Conservation (phyloP, 2,329 filamentous ascomycete genomes). For the Huntiella bhutanensis region DNA sequence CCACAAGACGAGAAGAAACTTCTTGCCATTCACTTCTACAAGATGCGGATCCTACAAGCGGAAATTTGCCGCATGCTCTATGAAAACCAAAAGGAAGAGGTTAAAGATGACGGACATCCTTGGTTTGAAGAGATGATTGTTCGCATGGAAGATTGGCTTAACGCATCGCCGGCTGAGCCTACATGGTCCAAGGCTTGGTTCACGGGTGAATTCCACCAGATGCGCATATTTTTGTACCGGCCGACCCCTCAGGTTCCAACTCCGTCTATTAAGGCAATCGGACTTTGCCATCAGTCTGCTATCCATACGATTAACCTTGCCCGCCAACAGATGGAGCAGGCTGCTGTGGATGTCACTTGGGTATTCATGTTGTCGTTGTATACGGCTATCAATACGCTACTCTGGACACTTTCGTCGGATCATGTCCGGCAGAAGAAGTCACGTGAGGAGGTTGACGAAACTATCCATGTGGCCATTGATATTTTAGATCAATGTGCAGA, state of each 20-base stretch:
- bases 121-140: slow-evolving; percentile 71
- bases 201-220: slow-evolving; percentile 38
- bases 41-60: slow-evolving; percentile 71
- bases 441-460: slow-evolving; percentile 55
- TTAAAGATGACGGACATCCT: slow-evolving; percentile 60
- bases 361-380: slow-evolving; percentile 79
- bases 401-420: slow-evolving; percentile 81
- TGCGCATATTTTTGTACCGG: slow-evolving; percentile 72
- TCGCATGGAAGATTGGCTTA: slow-evolving; percentile 64
- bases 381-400: slow-evolving; percentile 75
- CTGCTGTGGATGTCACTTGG: slow-evolving; percentile 76
- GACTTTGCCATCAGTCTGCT: slow-evolving; percentile 66
- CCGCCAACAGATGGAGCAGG: slow-evolving; percentile 56
- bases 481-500: slow-evolving; percentile 65
- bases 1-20: slow-evolving; percentile 62
- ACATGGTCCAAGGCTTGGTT: slow-evolving; percentile 59
- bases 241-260: slow-evolving; percentile 84
- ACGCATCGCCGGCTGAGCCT: slow-evolving; percentile 51
- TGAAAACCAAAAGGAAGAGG: slow-evolving; percentile 60
- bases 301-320: slow-evolving; percentile 67
- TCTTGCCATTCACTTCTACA: slow-evolving; percentile 81
- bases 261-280: slow-evolving; percentile 60
- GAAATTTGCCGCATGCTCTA: slow-evolving; percentile 79
- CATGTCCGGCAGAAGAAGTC: slow-evolving; percentile 57
- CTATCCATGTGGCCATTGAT: slow-evolving; percentile 57